Conservation (phyloP, 139 green algal genomes). For the Coelastrella sp. region DNA sequence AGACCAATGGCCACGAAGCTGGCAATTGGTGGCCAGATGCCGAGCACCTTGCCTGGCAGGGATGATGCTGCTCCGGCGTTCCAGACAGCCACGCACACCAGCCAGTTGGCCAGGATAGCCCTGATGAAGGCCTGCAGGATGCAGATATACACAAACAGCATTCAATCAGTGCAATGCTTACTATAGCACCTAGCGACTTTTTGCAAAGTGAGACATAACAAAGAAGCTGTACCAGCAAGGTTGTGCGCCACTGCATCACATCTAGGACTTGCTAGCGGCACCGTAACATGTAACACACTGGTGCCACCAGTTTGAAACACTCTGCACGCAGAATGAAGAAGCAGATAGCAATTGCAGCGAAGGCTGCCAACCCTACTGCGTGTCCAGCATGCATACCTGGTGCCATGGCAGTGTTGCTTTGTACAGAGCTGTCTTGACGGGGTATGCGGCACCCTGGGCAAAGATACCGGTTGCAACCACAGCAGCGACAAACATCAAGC, state of each 20-base stretch:
- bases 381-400: slow-evolving; percentile 37
- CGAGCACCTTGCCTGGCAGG: slow-evolving; percentile 87
- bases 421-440: slow-evolving; percentile 61
- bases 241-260: too few species aligned
- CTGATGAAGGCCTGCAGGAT: slow-evolving; percentile 69
- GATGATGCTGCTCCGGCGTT: slow-evolving; percentile 72
- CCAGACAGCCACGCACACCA: slow-evolving; percentile 94
- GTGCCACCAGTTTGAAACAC: too few species aligned
- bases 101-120: slow-evolving; percentile 91
- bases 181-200: too few species aligned
- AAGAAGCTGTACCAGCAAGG: too few species aligned
- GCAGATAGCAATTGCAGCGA: too few species aligned
- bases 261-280: too few species aligned
- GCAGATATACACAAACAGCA: not conserved
- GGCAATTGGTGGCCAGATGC: slow-evolving; percentile 79
- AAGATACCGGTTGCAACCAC: slow-evolving; percentile 74
- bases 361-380: not conserved
- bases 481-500: slow-evolving; percentile 71
- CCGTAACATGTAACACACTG: too few species aligned
- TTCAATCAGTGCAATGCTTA: not conserved
- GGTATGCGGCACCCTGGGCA: slow-evolving; percentile 21
- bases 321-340: too few species aligned
- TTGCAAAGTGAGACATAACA: too few species aligned
- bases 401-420: slow-evolving; percentile 59
- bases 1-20: slow-evolving; percentile 91